Evolutionary conservation across 1,284 basidiomycete species (phyloP).

Genomic region (Heliocybe sulcata): DNA sequence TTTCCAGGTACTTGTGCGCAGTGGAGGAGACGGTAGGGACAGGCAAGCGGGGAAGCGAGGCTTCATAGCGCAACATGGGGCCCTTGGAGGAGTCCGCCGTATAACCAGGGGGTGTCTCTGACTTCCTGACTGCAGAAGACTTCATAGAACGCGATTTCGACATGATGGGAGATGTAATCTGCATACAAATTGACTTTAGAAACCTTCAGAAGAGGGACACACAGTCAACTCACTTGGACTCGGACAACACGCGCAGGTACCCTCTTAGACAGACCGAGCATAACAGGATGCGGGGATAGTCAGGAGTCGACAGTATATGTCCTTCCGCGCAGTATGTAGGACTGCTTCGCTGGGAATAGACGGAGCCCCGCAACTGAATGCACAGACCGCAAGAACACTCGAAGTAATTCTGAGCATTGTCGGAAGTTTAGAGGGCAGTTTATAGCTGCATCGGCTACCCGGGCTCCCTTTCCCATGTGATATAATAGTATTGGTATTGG

Average conservation of each 20-base stretch:
- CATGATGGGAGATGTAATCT: slow-evolving; percentile 15
- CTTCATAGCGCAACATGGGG: slow-evolving; percentile 77
- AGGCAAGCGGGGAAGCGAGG: slow-evolving; percentile 76
- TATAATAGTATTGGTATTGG: too few species aligned
- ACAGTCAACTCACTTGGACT: neutral
- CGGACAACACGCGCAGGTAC: neutral
- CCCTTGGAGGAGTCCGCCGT: slow-evolving; percentile 39
- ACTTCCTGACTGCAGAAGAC: slow-evolving; percentile 23
- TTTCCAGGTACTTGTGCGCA: slow-evolving; percentile 80
- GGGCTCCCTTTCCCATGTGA: neutral
- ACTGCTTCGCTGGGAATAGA: neutral
- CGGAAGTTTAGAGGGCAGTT: neutral
- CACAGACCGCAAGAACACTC: neutral
- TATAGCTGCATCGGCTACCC: neutral
- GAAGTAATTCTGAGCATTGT: neutral
- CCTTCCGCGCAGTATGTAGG: neutral
- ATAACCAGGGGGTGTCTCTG: slow-evolving; percentile 31
- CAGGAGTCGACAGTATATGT: neutral
- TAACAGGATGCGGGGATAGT: neutral
- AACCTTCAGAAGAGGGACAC: neutral
- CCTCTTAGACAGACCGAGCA: neutral
- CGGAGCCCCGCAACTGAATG: neutral
- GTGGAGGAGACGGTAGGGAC: slow-evolving; percentile 82
- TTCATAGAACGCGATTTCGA: slow-evolving; percentile 25
- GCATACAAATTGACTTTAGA: neutral